phyloP scores from a whole-genome alignment of 2,329 filamentous ascomycete genomes.

The Pseudopyrenochaeta lycopersici region DNA sequence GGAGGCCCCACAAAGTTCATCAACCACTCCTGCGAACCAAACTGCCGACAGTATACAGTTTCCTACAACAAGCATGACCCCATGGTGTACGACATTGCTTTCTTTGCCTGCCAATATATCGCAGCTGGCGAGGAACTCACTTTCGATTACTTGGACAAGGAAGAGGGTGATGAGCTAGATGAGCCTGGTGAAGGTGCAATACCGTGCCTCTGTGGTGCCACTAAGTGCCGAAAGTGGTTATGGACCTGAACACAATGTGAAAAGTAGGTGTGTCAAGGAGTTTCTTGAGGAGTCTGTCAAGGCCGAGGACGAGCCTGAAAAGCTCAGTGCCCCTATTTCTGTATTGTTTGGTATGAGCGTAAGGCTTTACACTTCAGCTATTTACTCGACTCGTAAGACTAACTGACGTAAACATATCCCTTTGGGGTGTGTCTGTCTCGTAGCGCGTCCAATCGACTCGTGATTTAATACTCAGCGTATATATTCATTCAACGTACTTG shows the following conservation, averaged over 20 bases:
- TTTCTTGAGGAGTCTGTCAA: too few species aligned
- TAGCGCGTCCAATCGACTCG: too few species aligned
- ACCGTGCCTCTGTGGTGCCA: constrained; percentile 66
- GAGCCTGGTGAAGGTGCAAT: constrained; percentile 57
- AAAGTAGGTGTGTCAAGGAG: too few species aligned
- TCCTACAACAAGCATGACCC: constrained; percentile 80
- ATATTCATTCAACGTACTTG: too few species aligned
- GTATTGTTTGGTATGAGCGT: too few species aligned
- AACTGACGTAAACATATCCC: too few species aligned
- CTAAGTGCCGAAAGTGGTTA: constrained; percentile 73
- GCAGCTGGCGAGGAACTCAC: constrained; percentile 73
- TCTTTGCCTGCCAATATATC: constrained; percentile 77
- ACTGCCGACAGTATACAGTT: constrained; percentile 80
- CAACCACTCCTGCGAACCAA: constrained; percentile 83
- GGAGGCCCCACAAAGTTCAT: constrained; percentile 83
- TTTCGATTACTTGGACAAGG: constrained; percentile 80
- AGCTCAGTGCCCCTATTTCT: too few species aligned
- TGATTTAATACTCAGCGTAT: too few species aligned
- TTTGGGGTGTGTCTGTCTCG: too few species aligned
- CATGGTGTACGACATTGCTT: constrained; percentile 77
- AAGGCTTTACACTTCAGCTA: too few species aligned
- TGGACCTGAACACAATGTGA: constrained; percentile 58
- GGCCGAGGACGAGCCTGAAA: too few species aligned
- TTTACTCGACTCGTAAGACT: too few species aligned
- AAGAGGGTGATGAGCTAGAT: constrained; percentile 62